These are phyloP conservation scores for Durusdinium trenchii DNA, from an alignment of 73 alveolate genomes.

Conservation along the genomic window DNA sequence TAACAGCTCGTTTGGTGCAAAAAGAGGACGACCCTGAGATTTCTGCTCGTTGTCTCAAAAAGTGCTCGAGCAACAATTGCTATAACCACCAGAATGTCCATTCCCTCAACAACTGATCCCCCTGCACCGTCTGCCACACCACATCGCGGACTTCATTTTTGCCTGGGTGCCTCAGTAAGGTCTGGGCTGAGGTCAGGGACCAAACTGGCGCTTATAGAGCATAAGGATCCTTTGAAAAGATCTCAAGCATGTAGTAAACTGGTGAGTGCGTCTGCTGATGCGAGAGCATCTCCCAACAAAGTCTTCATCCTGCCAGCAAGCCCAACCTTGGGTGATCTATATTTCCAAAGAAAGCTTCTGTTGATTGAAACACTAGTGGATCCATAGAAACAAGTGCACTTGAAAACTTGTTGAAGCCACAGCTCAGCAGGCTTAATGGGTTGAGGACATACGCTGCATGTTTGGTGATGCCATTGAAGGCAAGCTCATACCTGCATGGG, in stretches of 20 bases:
- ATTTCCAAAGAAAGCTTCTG: not conserved
- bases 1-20: too few relatives aligned
- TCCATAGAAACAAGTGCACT: not conserved
- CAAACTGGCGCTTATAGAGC: not conserved
- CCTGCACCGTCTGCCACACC: not conserved
- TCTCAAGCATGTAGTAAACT: not conserved
- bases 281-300: not conserved
- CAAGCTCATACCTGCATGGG: too few relatives aligned
- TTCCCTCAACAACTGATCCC: not conserved
- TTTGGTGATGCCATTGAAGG: not conserved
- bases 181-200: not conserved
- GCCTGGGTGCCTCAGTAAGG: not conserved
- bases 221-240: not conserved
- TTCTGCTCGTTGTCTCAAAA: not conserved
- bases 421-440: not conserved
- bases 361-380: not conserved
- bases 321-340: not conserved
- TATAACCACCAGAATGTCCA: not conserved
- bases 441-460: not conserved
- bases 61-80: not conserved
- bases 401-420: too few relatives aligned
- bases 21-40: not conserved
- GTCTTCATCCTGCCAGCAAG: not conserved
- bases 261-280: not conserved
- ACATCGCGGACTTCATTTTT: too few relatives aligned